Evolutionary conservation across 805 yeast species (phyloP), one percentile per base, ranked within the genome.

Genomic region (Saccharomycopsis schoenii): DNA sequence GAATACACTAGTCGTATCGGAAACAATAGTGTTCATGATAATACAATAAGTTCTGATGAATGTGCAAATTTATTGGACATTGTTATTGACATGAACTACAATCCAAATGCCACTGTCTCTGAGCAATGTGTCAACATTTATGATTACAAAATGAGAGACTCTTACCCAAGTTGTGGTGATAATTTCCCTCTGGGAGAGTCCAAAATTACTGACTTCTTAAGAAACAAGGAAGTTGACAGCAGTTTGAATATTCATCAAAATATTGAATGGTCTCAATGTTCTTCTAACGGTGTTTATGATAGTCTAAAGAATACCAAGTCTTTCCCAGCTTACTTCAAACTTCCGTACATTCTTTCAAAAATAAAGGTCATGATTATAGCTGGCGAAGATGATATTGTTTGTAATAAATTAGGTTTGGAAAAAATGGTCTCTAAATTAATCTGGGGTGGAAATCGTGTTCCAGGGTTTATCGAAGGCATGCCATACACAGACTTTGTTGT

Each of bases 101-200:
- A 47, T 24, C 36, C 25, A 25, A 56, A 29, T n/a, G 62, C 67
- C 3, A 64, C 67, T 9, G 67, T 73, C 36, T 68, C 76, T 65
- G 71, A 77, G 67, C 79, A 76, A 61, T 93, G 99, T 70, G 66
- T 82, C 67, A 94, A 94, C 73, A 83, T 91, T 80, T 93, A 94
- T 70, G 96, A 94, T 70, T 81, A 82, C 60, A 80, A 86, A 42
- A 73, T 87, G 59, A 76, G 73, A 42, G 97, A 91, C 70, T 72
- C 83, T 0, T 89, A 77, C 67, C 97, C 98, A 0, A 74, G 86
- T 0, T 94, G 99, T 73, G 98, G 98, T 5, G 78, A 83, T 82
- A 86, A 87, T 71, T 94, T 98, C 98, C 94, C 94, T 0, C 37
- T 58, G 19, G 85, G 79, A 61, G 74, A 86, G 62, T 72, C 68